Evolutionary conservation across 495 filamentous ascomycete species (phyloP).

Genomic region (Physcia stellaris): DNA sequence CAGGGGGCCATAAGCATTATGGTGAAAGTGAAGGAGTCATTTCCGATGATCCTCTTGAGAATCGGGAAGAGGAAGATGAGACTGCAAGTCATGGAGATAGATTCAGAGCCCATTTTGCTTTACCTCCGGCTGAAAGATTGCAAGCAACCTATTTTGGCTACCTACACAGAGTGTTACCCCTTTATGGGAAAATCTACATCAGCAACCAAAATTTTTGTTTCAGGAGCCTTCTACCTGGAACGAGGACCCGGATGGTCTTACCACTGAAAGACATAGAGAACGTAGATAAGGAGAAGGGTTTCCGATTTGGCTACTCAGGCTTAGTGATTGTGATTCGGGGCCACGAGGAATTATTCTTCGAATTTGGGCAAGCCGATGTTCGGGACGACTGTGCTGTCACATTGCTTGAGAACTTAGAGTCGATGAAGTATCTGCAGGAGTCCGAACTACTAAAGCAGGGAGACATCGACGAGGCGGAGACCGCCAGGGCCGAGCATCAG

Average conservation of each 20-base stretch:
- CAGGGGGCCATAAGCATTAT: conserved; percentile 82
- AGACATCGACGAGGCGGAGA: conserved; percentile 57
- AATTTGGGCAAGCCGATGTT: conserved; percentile 62
- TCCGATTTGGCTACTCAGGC: conserved; percentile 81
- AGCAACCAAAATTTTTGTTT: conserved; percentile 87
- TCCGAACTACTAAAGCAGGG: conserved; percentile 54
- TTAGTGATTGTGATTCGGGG: conserved; percentile 84
- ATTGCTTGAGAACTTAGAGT: conserved; percentile 61
- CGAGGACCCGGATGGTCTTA: conserved; percentile 84
- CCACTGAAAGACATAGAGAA: conserved; percentile 89
- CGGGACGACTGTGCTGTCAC: conserved; percentile 85
- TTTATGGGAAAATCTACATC: conserved; percentile 96
- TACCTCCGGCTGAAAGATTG: conserved; percentile 72
- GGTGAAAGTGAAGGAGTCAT: conserved; percentile 56
- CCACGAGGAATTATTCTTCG: conserved; percentile 95
- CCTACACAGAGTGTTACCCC: conserved; percentile 72
- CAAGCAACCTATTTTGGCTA: conserved; percentile 84
- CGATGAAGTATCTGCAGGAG: conserved; percentile 56
- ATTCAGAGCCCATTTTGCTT: conserved; percentile 80
- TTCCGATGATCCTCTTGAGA: conserved; percentile 47
- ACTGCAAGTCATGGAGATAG: conserved; percentile 52
- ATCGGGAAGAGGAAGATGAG: conserved; percentile 50
- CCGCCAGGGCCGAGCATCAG: conserved; percentile 69
- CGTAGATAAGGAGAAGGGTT: conserved; percentile 89
- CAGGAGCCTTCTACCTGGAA: conserved; percentile 78